phyloP scores from a whole-genome alignment of 768 basidiomycete genomes.

The Kwoniella dejecticola region DNA sequence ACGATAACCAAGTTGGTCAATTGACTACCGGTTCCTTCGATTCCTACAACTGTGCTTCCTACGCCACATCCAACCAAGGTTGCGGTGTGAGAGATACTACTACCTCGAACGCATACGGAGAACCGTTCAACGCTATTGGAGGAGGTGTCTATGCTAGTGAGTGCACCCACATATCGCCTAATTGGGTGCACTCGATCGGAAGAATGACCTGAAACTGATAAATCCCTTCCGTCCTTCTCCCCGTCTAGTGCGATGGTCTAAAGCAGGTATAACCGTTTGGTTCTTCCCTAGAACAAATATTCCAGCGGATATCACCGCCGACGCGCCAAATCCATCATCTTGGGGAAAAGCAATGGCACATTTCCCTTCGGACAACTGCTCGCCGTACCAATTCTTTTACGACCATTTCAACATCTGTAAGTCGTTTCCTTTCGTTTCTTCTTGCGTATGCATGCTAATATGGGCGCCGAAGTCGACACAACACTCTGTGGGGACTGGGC shows the following conservation, averaged over 20 bases:
- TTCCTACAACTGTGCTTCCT: constrained; percentile 51
- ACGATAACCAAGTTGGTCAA: constrained; percentile 30
- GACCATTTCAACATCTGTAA: constrained; percentile 65
- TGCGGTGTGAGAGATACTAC: constrained; percentile 71
- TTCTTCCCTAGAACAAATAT: constrained; percentile 75
- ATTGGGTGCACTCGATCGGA: neutral
- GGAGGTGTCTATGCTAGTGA: constrained; percentile 89
- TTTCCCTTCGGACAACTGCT: constrained; percentile 74
- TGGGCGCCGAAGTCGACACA: constrained; percentile 20
- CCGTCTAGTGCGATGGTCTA: constrained; percentile 82
- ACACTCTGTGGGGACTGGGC: constrained; percentile 80
- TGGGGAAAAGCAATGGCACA: constrained; percentile 79
- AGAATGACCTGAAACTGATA: constrained; percentile 1
- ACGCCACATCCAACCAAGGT: constrained; percentile 54
- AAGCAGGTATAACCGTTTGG: constrained; percentile 72
- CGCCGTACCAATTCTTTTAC: constrained; percentile 76
- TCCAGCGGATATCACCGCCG: constrained; percentile 74
- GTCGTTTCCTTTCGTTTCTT: neutral
- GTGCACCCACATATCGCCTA: too few species aligned
- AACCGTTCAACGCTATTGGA: constrained; percentile 77
- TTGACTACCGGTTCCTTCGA: constrained; percentile 54
- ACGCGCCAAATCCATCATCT: constrained; percentile 68
- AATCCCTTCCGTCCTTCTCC: too few species aligned
- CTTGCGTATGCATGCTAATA: neutral
- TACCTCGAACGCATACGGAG: constrained; percentile 70